Evolutionary conservation across 257 asterid species (phyloP).

Genomic region (Nicotiana knightiana): DNA sequence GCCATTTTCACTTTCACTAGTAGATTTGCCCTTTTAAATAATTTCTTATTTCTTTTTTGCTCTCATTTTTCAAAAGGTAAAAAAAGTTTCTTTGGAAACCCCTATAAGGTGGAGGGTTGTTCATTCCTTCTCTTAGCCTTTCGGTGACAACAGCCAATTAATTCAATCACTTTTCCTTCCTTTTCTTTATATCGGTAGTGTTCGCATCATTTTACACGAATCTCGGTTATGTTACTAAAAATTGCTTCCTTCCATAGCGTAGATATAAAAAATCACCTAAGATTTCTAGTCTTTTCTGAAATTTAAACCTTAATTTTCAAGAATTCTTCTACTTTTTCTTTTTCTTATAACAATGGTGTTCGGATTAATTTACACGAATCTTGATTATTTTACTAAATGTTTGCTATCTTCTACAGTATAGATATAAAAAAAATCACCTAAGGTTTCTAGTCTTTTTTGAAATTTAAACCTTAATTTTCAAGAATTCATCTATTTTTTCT

Average conservation of each 20-base stretch:
- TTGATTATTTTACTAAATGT: too few species aligned
- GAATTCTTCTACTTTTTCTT: too few species aligned
- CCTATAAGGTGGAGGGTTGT: slow-evolving; percentile 2
- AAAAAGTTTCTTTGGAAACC: slow-evolving; percentile 4
- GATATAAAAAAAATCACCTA: too few species aligned
- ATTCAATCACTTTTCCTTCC: slow-evolving; percentile 23
- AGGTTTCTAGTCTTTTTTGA: too few species aligned
- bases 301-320: too few species aligned
- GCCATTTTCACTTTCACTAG: slow-evolving; percentile 12
- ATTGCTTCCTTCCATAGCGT: too few species aligned
- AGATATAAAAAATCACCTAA: too few species aligned
- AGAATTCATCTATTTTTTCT: too few species aligned
- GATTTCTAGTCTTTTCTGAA: too few species aligned
- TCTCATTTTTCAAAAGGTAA: neutral
- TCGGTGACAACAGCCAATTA: slow-evolving; percentile 44
- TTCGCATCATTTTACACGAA: fast-evolving
- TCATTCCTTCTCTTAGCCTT: slow-evolving; percentile 30
- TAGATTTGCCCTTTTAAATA: neutral
- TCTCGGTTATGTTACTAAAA: neutral
- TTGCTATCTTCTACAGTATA: too few species aligned
- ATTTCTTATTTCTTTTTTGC: neutral
- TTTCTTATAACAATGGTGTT: too few species aligned
- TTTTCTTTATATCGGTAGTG: neutral
- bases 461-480: too few species aligned
- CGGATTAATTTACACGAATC: fast-evolving